phyloP scores from a whole-genome alignment of 495 filamentous ascomycete genomes.

The Penicillium canescens region DNA sequence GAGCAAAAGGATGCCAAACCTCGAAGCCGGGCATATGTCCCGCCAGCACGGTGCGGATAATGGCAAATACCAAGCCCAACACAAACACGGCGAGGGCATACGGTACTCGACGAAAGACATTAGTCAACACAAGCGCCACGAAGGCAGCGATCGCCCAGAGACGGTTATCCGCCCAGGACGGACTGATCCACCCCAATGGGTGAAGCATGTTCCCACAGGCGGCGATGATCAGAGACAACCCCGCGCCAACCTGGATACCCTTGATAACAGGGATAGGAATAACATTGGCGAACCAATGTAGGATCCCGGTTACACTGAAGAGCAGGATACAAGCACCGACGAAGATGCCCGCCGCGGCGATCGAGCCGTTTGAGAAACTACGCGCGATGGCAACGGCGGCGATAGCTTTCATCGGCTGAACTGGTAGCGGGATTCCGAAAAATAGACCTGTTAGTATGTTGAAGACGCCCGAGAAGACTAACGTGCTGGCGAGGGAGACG shows the following conservation, averaged over 20 bases:
- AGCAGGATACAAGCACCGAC: conserved; percentile 70
- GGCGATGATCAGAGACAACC: conserved; percentile 73
- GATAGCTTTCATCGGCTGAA: conserved; percentile 92
- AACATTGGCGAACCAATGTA: conserved; percentile 65
- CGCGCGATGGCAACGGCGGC: conserved; percentile 80
- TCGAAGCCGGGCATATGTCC: conserved; percentile 45
- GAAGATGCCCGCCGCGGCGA: conserved; percentile 76
- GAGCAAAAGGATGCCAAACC: conserved; percentile 49
- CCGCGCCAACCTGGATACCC: conserved; percentile 92
- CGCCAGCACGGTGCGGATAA: conserved; percentile 38
- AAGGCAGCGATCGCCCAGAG: conserved; percentile 72
- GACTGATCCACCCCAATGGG: conserved; percentile 56
- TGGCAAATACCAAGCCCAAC: conserved; percentile 59
- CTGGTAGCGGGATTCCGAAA: conserved; percentile 85
- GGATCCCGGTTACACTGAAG: conserved; percentile 72
- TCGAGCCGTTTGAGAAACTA: conserved; percentile 62
- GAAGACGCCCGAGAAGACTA: conserved; percentile 83
- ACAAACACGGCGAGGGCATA: conserved; percentile 74
- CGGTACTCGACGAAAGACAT: conserved; percentile 60
- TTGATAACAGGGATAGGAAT: conserved; percentile 87
- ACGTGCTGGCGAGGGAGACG: conserved; percentile 78
- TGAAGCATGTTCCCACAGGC: conserved; percentile 64
- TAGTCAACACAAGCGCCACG: conserved; percentile 62
- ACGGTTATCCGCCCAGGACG: conserved; percentile 69
- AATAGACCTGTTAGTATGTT: conserved; percentile 79